These are phyloP conservation scores for Beauveria bassiana DNA, from an alignment of 2,329 filamentous ascomycete genomes.

Conservation along the genomic window DNA sequence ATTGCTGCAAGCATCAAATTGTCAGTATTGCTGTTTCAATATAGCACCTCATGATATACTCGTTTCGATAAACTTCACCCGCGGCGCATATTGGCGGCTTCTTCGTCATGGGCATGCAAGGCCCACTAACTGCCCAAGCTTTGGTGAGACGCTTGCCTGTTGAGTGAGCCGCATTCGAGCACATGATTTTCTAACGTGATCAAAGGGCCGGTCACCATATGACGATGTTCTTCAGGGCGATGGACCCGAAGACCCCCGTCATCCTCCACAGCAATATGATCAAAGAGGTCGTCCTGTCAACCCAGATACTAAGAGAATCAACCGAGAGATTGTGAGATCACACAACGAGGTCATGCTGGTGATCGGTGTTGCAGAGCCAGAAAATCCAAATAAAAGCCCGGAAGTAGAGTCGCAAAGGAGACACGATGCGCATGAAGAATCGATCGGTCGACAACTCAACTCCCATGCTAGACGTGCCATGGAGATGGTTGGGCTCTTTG, in stretches of 20 bases:
- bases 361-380: slow-evolving; percentile 54
- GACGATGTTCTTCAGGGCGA: slow-evolving; percentile 47
- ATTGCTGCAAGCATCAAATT: slow-evolving; percentile 12
- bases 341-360: slow-evolving; percentile 59
- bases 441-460: slow-evolving; percentile 33
- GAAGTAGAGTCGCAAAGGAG: slow-evolving; percentile 34
- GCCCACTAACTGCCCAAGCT: slow-evolving; percentile 49
- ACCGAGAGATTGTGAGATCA: slow-evolving; percentile 49
- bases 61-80: neutral
- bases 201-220: slow-evolving; percentile 51
- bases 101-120: slow-evolving; percentile 42
- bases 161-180: neutral
- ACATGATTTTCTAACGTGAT: slow-evolving; percentile 3
- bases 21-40: neutral
- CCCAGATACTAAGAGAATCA: slow-evolving; percentile 44
- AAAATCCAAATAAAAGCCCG: slow-evolving; percentile 33
- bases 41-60: neutral
- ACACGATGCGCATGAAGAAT: slow-evolving; percentile 41
- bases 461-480: slow-evolving; percentile 26
- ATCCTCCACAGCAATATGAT: slow-evolving; percentile 43
- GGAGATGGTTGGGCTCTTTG: slow-evolving; percentile 41
- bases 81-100: neutral
- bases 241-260: slow-evolving; percentile 20
- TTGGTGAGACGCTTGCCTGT: slow-evolving; percentile 33
- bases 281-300: slow-evolving; percentile 49